A percentile compares a stretch with the other conserved stretches of the same genome.
Conservation (phyloP, 2,329 filamentous ascomycete genomes). For the Xylogone sp. region DNA sequence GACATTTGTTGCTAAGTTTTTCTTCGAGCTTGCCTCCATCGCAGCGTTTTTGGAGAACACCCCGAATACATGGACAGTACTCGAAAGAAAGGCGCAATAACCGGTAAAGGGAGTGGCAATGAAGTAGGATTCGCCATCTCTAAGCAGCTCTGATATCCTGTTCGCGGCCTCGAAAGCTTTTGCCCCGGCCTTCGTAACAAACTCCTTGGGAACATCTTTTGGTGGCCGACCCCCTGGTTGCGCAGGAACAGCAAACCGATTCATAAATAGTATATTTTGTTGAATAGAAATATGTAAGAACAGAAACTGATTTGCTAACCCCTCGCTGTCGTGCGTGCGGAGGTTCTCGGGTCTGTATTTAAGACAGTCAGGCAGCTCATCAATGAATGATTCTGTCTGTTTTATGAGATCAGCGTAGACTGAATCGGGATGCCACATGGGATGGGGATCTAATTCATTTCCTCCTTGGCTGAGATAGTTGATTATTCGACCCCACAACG, state of each 20-base stretch:
- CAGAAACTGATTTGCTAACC: constrained; percentile 85
- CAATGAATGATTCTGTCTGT: constrained; percentile 67
- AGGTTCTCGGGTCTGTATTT: constrained; percentile 78
- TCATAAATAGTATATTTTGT: constrained; percentile 86
- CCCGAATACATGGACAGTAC: constrained; percentile 89
- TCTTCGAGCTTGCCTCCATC: constrained; percentile 74
- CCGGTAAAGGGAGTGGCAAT: constrained; percentile 90
- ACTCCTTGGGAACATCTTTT: constrained; percentile 64
- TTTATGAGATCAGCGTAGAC: constrained; percentile 67
- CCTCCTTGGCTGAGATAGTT: constrained; percentile 89
- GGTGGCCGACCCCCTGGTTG: constrained; percentile 61
- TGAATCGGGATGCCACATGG: constrained; percentile 82
- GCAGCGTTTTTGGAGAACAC: constrained; percentile 81
- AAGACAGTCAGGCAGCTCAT: constrained; percentile 66
- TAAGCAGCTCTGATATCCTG: constrained; percentile 78
- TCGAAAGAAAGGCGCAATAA: constrained; percentile 90
- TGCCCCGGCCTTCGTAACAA: constrained; percentile 70
- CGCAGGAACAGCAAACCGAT: constrained; percentile 70
- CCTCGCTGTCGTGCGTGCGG: constrained; percentile 77
- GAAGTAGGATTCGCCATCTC: constrained; percentile 74
- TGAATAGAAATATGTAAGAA: constrained; percentile 88
- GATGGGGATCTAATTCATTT: constrained; percentile 69
- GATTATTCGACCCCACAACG: constrained; percentile 86
- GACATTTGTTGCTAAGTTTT: constrained; percentile 82
- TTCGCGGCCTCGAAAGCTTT: constrained; percentile 82